These are phyloP conservation scores for Globisporangium cederbergense DNA, from an alignment of 352 stramenopile species.

Conservation along the genomic window DNA sequence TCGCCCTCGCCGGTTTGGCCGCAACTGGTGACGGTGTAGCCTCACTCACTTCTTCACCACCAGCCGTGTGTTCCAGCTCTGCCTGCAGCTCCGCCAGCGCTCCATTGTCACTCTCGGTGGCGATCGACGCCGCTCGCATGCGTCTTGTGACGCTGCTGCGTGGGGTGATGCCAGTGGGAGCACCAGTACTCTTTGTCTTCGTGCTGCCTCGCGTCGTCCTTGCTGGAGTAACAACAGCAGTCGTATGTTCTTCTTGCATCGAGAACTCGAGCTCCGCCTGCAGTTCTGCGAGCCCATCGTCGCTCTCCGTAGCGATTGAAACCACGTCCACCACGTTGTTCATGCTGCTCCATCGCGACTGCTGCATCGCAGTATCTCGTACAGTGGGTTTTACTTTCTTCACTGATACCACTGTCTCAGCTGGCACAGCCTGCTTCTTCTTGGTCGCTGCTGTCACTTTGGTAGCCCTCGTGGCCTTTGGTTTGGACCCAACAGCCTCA, in stretches of 20 bases:
- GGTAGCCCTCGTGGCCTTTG: neutral
- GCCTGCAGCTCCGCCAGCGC: conserved; percentile 9
- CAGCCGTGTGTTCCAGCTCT: conserved; percentile 4
- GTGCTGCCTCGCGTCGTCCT: neutral
- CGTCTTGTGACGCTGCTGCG: conserved; percentile 4
- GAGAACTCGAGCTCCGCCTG: conserved; percentile 25
- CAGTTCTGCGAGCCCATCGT: conserved; percentile 28
- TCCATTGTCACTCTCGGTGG: conserved; percentile 4
- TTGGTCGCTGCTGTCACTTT: neutral
- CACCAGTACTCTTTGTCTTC: neutral
- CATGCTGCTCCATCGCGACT: neutral
- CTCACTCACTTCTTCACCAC: neutral
- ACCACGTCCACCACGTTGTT: conserved; percentile 11
- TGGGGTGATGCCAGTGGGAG: conserved; percentile 8
- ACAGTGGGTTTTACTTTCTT: neutral
- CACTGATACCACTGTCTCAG: neutral
- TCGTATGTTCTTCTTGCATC: neutral
- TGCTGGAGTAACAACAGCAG: neutral
- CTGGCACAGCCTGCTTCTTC: neutral
- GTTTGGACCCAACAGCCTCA: conserved; percentile 4
- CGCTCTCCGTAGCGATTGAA: conserved; percentile 26
- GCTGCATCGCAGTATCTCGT: neutral
- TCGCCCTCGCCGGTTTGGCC: neutral
- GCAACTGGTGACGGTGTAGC: neutral
- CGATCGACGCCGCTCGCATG: conserved; percentile 8